Evolutionary conservation across 768 basidiomycete species (phyloP).

Genomic region (Tulasnella sp.): DNA sequence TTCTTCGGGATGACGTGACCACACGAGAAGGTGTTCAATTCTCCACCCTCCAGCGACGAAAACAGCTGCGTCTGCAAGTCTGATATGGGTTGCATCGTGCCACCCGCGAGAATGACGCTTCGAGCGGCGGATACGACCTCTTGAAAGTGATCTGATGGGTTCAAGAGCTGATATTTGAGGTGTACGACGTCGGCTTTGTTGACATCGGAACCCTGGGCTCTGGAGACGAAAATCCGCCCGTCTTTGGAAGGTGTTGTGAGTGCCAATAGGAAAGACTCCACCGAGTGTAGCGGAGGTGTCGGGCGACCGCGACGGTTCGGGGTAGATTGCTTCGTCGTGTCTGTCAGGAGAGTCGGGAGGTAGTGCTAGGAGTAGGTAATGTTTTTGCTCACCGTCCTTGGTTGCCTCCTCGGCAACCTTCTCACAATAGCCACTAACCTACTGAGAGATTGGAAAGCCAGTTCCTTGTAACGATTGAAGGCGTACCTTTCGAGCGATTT

Average conservation of each 20-base stretch:
- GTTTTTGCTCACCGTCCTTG: constrained; percentile 25
- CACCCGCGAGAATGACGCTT: constrained; percentile 84
- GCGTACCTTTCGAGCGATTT: constrained; percentile 43
- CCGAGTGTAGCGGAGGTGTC: constrained; percentile 63
- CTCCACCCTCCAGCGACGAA: constrained; percentile 38
- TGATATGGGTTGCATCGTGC: constrained; percentile 98
- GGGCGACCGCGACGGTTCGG: constrained; percentile 19
- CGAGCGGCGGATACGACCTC: constrained; percentile 74
- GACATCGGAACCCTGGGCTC: background rate
- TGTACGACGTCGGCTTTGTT: constrained; percentile 36
- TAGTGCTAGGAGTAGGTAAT: background rate
- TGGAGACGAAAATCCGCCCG: constrained; percentile 20
- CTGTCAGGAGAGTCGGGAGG: constrained; percentile 22
- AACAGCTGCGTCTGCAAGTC: constrained; percentile 79
- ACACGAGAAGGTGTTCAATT: constrained; percentile 75
- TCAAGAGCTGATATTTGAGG: constrained; percentile 83
- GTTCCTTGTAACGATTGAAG: background rate
- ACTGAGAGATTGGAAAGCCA: constrained; percentile 38
- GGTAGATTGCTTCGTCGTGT: constrained; percentile 22
- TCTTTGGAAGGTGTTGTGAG: constrained; percentile 66
- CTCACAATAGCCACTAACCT: constrained; percentile 78
- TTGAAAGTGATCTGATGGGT: constrained; percentile 75
- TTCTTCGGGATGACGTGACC: constrained; percentile 78
- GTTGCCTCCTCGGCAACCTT: constrained; percentile 37
- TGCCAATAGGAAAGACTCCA: constrained; percentile 68